Conservation (phyloP, 2,329 filamentous ascomycete genomes). For the Colletotrichum sp. region DNA sequence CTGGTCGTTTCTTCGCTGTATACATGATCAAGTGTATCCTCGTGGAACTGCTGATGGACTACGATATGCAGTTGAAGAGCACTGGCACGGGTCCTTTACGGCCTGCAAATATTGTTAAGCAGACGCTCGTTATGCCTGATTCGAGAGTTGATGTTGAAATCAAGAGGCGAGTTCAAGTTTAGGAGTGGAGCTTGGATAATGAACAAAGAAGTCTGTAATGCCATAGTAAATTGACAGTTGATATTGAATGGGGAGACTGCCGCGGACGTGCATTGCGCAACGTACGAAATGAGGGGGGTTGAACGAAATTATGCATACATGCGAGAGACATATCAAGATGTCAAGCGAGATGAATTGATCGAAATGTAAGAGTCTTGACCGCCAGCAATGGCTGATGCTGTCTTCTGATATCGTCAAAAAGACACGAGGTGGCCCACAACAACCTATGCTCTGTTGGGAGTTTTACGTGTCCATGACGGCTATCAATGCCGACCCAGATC, state of each 20-base stretch:
- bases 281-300: too few species aligned
- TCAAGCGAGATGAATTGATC: too few species aligned
- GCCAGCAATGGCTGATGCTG: too few species aligned
- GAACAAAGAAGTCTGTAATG: not conserved
- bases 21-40: conserved; percentile 24
- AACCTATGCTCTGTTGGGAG: too few species aligned
- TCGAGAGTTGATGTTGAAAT: not conserved
- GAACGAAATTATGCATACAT: too few species aligned
- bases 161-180: not conserved
- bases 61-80: conserved; percentile 9
- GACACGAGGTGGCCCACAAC: too few species aligned
- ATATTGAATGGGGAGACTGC: too few species aligned
- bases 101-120: not conserved
- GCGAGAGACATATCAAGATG: too few species aligned
- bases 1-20: conserved; percentile 20
- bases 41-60: conserved; percentile 14
- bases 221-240: too few species aligned
- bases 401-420: too few species aligned
- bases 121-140: not conserved
- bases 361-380: too few species aligned
- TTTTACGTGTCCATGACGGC: not conserved
- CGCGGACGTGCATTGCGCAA: too few species aligned
- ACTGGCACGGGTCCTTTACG: not conserved
- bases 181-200: not conserved
- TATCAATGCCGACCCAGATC: not conserved